phyloP scores from a whole-genome alignment of 2,329 filamentous ascomycete genomes.

The Lecanicillium sp. region DNA sequence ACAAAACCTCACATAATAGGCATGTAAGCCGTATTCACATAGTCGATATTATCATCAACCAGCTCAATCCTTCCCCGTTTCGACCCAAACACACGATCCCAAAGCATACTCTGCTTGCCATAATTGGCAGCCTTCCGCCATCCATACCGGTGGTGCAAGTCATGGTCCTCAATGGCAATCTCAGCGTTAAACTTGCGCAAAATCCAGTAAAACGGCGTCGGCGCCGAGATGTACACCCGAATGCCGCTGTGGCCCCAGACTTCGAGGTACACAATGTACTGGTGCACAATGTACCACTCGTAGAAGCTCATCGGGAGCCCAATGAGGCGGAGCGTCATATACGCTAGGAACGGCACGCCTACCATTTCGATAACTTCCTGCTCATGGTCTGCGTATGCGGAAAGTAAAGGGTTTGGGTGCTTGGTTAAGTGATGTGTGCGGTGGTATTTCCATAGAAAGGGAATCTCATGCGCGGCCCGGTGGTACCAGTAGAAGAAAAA shows the following conservation, averaged over 20 bases:
- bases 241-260: constrained; percentile 25
- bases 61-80: constrained; percentile 25
- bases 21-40: constrained; percentile 15
- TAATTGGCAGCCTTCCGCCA: constrained; percentile 23
- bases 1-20: constrained; percentile 16
- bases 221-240: constrained; percentile 22
- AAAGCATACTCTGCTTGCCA: constrained; percentile 25
- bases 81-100: constrained; percentile 25
- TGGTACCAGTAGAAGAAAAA: constrained; percentile 34
- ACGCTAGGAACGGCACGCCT: constrained; percentile 27
- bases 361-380: constrained; percentile 31
- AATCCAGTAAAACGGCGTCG: constrained; percentile 22
- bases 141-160: constrained; percentile 15
- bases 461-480: constrained; percentile 28
- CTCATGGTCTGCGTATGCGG: constrained; percentile 28
- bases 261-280: constrained; percentile 29
- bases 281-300: constrained; percentile 33
- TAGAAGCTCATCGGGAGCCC: constrained; percentile 33
- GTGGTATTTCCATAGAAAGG: constrained; percentile 29
- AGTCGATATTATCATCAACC: constrained; percentile 19
- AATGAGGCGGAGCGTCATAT: constrained; percentile 18
- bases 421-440: constrained; percentile 33
- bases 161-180: constrained; percentile 30
- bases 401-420: constrained; percentile 30
- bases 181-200: constrained; percentile 22